Percentiles rank a stretch among this genome's conserved stretches.
Conservation (phyloP, 2,329 filamentous ascomycete genomes). For the Sporothrix luriei region DNA sequence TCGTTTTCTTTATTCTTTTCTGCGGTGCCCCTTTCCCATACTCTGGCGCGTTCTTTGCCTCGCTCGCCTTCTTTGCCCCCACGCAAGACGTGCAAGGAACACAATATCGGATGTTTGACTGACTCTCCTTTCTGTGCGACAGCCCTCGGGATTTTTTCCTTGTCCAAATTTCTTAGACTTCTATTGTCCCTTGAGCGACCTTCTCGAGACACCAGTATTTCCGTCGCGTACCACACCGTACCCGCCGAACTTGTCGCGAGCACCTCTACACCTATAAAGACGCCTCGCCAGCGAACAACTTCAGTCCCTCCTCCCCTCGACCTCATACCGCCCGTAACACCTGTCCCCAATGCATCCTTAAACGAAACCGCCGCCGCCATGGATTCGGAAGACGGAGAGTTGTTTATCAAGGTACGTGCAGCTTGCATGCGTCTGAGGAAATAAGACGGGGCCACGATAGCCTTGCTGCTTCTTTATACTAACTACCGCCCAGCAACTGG, state of each 20-base stretch:
- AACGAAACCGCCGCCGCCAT: conserved; percentile 59
- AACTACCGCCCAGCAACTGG: conserved; percentile 71
- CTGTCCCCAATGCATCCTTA: conserved; percentile 51
- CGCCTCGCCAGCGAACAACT: neutral
- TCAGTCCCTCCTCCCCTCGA: neutral
- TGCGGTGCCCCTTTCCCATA: conserved; percentile 1
- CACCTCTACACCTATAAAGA: conserved; percentile 22
- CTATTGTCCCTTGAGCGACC: neutral
- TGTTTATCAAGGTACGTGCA: conserved; percentile 74
- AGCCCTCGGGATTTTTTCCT: conserved; percentile 18
- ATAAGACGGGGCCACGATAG: neutral
- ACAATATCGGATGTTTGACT: conserved; percentile 29
- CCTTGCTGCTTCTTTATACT: neutral
- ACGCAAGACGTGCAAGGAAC: conserved; percentile 22
- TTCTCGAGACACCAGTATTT: conserved; percentile 28
- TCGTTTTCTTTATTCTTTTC: neutral
- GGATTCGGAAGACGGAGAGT: conserved; percentile 86
- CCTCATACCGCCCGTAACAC: conserved; percentile 31
- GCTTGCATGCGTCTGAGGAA: neutral
- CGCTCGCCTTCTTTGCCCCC: neutral
- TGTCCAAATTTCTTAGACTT: neutral
- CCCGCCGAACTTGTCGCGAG: conserved; percentile 4
- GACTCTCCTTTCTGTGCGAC: conserved; percentile 31
- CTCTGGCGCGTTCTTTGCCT: conserved; percentile 13
- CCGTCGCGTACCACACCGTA: conserved; percentile 29